Base-by-base conservation (phyloP, 1,139 yeast genomes). In the Suhomyces taliae region DNA sequence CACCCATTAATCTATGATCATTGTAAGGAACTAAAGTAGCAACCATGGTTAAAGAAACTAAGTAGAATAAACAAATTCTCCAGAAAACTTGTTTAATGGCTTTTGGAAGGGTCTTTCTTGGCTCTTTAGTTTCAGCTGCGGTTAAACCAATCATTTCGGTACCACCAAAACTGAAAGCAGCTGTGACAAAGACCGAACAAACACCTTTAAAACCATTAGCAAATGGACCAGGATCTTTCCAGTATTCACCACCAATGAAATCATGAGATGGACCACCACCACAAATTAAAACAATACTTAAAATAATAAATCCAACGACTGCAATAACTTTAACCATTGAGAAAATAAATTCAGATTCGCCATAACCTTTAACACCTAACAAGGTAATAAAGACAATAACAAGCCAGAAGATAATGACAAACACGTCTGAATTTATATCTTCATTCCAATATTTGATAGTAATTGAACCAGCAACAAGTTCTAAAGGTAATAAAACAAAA, bases 31-130 rank as follows among this genome's bases (percentile, higher is more conserved):
- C 82, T 44, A 78, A 62, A 36, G 74, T 59, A 27, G 82, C 79
- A 43, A 79, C 62, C 50, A 79, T 56, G 12, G 72, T 63, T 53
- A 79, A 62, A 4, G 79, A 67, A 31, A 72, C 65, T 47, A 79
- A 66, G 67, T 84, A 85, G 64, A 84, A 85, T 34, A 84, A 64
- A 33, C 80, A 68, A 46, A 85, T 81, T 76, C 90, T 80, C 87
- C 88, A 84, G 59, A 84, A 83, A 5, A 82, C 88, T 62, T 82
- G 87, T 61, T 83, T 85, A 40, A 86, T 82, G 39, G 96, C 95
- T 55, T 74, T 74, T 44, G 95, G 95, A 45, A 88, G 70, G 33
- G 87, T 65, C 59, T 76, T 78, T 61, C 76, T 58, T 7, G 76
- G 76, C 43, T 65, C 56, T 38, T 61, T 55, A 37, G 79, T 66